phyloP scores from a whole-genome alignment of 192 early-diverging fungal genomes.

The Obelidium mucronatum region DNA sequence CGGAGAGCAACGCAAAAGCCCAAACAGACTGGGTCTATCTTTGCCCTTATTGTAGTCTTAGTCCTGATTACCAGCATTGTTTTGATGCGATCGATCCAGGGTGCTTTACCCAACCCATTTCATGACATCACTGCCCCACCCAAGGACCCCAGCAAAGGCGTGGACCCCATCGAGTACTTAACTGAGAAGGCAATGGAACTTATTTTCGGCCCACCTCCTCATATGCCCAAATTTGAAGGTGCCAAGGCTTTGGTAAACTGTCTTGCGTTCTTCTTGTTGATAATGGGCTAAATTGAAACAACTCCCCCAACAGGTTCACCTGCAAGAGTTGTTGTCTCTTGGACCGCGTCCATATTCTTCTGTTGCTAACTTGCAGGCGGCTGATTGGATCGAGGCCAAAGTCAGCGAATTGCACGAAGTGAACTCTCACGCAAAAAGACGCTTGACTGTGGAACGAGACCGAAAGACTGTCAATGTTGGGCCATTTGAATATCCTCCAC shows the following conservation, averaged over 20 bases:
- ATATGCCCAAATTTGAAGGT: background rate
- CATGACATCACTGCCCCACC: background rate
- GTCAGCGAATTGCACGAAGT: background rate
- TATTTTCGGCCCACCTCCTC: background rate
- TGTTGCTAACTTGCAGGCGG: background rate
- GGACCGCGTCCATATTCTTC: slow-evolving; percentile 14
- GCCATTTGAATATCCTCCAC: background rate
- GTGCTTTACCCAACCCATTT: background rate
- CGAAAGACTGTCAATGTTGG: background rate
- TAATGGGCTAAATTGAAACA: background rate
- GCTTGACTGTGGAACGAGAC: background rate
- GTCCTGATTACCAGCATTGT: background rate
- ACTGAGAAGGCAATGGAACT: background rate
- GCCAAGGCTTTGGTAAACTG: background rate
- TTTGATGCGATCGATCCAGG: background rate
- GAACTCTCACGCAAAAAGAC: background rate
- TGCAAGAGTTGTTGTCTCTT: background rate
- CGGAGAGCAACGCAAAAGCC: no score
- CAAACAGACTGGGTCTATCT: background rate
- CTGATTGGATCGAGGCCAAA: background rate
- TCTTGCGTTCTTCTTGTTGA: background rate
- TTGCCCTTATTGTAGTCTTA: background rate
- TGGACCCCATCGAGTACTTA: background rate
- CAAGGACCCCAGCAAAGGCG: background rate
- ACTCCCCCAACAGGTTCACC: background rate